phyloP scores from a whole-genome alignment of 192 early-diverging fungal species.

The Podila epicladia region DNA sequence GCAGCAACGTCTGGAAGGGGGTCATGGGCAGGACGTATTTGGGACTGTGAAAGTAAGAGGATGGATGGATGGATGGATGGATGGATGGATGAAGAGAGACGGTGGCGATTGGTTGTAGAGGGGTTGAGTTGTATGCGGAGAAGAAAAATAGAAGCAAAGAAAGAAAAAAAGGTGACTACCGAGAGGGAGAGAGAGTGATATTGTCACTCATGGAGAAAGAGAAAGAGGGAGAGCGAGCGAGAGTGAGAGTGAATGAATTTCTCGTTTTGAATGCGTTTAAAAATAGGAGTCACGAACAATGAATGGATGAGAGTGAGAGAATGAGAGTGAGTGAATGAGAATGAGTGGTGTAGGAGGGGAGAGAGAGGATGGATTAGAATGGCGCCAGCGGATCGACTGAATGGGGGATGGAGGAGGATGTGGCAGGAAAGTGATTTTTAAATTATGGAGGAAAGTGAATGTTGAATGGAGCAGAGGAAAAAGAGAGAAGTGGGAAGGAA shows the following conservation, averaged over 20 bases:
- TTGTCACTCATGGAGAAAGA: no score
- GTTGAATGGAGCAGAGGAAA: not conserved
- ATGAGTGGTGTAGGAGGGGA: not conserved
- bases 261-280: no score
- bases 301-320: not conserved
- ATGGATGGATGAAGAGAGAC: not conserved
- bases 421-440: no score
- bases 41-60: not conserved
- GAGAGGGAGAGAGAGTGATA: not conserved
- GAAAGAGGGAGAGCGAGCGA: no score
- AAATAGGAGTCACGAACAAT: not conserved
- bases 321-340: not conserved
- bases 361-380: no score
- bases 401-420: no score
- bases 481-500: not conserved
- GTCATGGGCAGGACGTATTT: slow-evolving; percentile 9
- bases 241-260: no score
- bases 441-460: no score
- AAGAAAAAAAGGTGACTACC: not conserved
- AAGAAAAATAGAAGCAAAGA: not conserved
- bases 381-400: no score
- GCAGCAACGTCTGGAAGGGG: slow-evolving; percentile 20
- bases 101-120: not conserved
- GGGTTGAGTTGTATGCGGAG: not conserved
- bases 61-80: not conserved